A percentile compares a stretch with the other conserved stretches of the same genome.
phyloP scores from a whole-genome alignment of 192 early-diverging fungal genomes.

The Backusella parvicylindrica region DNA sequence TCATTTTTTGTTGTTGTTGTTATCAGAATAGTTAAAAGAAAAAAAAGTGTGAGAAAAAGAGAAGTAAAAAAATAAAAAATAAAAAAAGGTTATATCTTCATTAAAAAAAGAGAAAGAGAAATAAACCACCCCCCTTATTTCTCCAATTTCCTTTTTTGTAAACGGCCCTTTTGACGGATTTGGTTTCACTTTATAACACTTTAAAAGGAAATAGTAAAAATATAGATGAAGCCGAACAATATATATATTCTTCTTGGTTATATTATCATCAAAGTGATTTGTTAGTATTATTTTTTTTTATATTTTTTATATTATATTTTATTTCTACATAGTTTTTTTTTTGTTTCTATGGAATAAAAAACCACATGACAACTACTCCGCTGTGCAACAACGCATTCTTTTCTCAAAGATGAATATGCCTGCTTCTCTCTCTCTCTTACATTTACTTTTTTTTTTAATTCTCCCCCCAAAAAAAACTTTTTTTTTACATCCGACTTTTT shows the following conservation, averaged over 20 bases:
- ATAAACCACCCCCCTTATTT: neutral
- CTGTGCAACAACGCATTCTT: neutral
- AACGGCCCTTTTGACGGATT: neutral
- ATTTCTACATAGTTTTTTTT: neutral
- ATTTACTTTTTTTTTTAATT: neutral
- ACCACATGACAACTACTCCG: neutral
- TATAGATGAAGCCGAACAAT: neutral
- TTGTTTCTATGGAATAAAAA: neutral
- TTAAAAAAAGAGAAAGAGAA: neutral
- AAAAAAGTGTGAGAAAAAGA: slow-evolving; percentile 3
- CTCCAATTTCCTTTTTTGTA: neutral
- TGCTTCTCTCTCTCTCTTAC: neutral
- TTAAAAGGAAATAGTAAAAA: neutral
- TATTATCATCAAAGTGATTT: too few relatives aligned
- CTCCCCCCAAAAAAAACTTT: neutral
- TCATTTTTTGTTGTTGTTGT: neutral
- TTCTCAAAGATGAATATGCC: neutral
- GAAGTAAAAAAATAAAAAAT: neutral
- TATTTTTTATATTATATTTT: neutral
- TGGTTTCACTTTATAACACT: neutral
- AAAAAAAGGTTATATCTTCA: neutral
- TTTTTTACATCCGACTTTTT: neutral
- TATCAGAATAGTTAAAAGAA: neutral
- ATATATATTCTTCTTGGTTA: too few relatives aligned
- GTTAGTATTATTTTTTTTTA: neutral